These are phyloP conservation scores for Huntiella abstrusa DNA, from an alignment of 2,329 filamentous ascomycete genomes.

Conservation along the genomic window DNA sequence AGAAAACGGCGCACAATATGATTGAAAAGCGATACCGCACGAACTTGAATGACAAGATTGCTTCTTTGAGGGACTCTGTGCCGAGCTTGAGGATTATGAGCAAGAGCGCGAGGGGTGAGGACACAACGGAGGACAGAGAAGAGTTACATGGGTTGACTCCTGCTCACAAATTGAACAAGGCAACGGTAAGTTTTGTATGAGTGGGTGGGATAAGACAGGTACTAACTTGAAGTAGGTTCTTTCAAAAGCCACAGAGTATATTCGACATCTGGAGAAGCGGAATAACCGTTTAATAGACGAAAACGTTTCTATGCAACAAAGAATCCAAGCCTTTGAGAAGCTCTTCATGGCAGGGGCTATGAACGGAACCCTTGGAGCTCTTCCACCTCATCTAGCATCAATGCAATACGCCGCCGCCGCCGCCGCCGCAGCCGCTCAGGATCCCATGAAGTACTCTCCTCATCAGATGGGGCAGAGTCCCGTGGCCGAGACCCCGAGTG, in stretches of 20 bases:
- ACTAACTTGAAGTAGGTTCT: conserved; percentile 35
- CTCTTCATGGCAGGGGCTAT: conserved; percentile 63
- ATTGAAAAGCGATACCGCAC: conserved; percentile 95
- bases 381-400: conserved; percentile 34
- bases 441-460: conserved; percentile 20
- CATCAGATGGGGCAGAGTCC: conserved; percentile 28
- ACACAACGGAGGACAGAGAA: conserved; percentile 55
- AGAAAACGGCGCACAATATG: conserved; percentile 96
- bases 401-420: conserved; percentile 25
- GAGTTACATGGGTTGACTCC: conserved; percentile 67
- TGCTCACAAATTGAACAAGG: conserved; percentile 91
- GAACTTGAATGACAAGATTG: conserved; percentile 94
- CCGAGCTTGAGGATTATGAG: conserved; percentile 74
- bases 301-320: conserved; percentile 57
- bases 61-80: conserved; percentile 76
- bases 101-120: conserved; percentile 49
- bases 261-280: conserved; percentile 78
- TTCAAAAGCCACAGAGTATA: conserved; percentile 92
- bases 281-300: conserved; percentile 70
- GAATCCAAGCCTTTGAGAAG: conserved; percentile 58
- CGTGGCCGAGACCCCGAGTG: conserved; percentile 23
- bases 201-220: neutral
- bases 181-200: conserved; percentile 41
- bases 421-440: conserved; percentile 13
- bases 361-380: conserved; percentile 35